Percentiles rank a stretch among this genome's conserved stretches.
phyloP scores from a whole-genome alignment of 2,329 filamentous ascomycete genomes.

The Didymella sp. region DNA sequence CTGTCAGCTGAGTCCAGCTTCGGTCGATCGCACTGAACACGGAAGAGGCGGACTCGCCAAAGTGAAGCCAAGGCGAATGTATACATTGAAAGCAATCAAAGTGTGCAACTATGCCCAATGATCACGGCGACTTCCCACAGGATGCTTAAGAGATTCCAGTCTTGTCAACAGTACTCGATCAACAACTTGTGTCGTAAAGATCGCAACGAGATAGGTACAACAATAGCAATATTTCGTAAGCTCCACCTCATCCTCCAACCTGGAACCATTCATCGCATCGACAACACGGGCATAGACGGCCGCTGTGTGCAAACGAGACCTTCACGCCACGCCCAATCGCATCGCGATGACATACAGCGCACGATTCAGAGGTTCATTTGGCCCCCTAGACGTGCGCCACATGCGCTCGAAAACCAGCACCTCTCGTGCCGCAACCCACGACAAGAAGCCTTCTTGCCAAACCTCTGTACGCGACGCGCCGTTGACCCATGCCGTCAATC shows the following conservation, averaged over 20 bases:
- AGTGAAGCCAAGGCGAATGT: conserved; percentile 1
- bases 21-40: background rate
- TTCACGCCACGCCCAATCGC: background rate
- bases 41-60: background rate
- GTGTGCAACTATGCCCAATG: background rate
- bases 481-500: background rate
- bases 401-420: background rate
- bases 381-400: background rate
- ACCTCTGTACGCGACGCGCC: conserved; percentile 1
- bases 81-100: background rate
- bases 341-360: background rate
- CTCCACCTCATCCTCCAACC: background rate
- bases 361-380: background rate
- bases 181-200: background rate
- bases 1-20: background rate
- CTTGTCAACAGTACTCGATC: background rate
- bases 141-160: background rate
- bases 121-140: background rate
- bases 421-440: background rate
- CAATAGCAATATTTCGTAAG: background rate
- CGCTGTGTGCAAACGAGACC: background rate
- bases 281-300: background rate
- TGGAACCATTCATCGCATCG: background rate
- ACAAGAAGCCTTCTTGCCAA: background rate
- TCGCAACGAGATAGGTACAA: background rate